Base-by-base conservation (phyloP, 2,329 filamentous ascomycete genomes). In the Claviceps paspali region DNA sequence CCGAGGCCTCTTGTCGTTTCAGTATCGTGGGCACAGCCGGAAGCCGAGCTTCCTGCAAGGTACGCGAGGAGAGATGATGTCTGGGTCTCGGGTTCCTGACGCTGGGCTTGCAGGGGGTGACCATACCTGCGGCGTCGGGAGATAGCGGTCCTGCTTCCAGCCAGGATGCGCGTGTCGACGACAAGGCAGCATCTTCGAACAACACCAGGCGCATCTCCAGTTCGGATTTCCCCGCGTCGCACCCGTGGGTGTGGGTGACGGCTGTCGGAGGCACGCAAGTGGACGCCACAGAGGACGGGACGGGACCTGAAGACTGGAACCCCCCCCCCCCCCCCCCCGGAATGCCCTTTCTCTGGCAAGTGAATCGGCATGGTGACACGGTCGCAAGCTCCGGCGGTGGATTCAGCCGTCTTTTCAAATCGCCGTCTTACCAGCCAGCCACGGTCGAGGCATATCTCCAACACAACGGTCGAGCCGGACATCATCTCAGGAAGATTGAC, bases 161-260 rank as follows among this genome's bases (percentile, higher is more conserved):
- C 12, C n/a, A 35, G 15, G 33, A 24, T 3, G 28, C 15, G 3
- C 21, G 33, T 4, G 28, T 35, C 10, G 26, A 17, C 26, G n/a
- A 3, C 9, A 10, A 4, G 4, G 57, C 0, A 14, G 35, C 4
- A 49, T 52, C 3, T 59, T 56, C 33, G 46, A 50, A 36, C 50
- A 56, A n/a, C 59, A 60, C 32, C 50, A 59, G 36, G 55, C 56
- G 2, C 49, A 52, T 49, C 9, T 61, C 60, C 31, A 47, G 52
- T 2, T 55, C 56, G 6, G 36, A 33, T 5, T 60, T 56, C 30
- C 57, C 57, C 1, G 55, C 55, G 2, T 47, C 53, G 2, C 66
- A 76, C 47, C 76, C 76, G 0, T 80, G 70, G 42, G 65, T 80
- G 0, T 80, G 70, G 42, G 65, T 80, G 35, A 80, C 76, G 0